Evolutionary conservation across 352 stramenopile species (phyloP), one percentile per base, ranked within the genome.

Genomic region (Phytophthora foliorum): DNA sequence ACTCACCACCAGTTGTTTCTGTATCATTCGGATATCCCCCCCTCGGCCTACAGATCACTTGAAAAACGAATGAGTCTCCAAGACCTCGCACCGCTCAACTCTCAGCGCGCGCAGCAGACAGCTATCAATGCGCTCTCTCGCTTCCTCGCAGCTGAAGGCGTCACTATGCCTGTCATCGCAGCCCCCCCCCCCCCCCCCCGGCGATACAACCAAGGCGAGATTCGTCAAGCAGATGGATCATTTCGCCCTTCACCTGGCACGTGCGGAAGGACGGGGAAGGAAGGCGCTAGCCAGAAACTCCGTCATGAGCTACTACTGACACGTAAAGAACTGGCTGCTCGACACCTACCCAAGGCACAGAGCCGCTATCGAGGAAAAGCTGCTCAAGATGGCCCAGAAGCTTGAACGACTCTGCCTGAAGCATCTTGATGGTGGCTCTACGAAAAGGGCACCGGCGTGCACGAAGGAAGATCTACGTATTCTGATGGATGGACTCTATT

Each of bases 261-360:
- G 66, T 34, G 44, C 32, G 16, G 46, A 60, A 1, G 48, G 59
- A 3, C 16, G 38, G 10, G 32, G 4, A 11, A 49, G 56, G 0
- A 56, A 67, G n/a, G 31, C 22, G 2, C 38, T 66, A 0, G 49
- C 60, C 13, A 14, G 45, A 17, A 70, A 67, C 32, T 63, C 54
- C 0, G 34, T 71, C 0, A 67, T 71, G 55, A 52, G 46, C 25
- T 75, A 70, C 61, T 71, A 67, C 14, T 42, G 50, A 0, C 60
- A 71, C 17, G 60, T 67, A 5, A 75, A 70, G 19, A 66, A 64
- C 21, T 71, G 54, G 67, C 7, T 62, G 44, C 51, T 68, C 10
- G 57, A 64, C 14, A 41, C 22, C 21, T 75, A 61, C 14, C 67
- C 51, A 16, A 56, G 54, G 19, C 34, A 53, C 36, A 38, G 44